Evolutionary conservation across 768 basidiomycete genomes (phyloP).

Genomic region (Lactarius hatsudake): DNA sequence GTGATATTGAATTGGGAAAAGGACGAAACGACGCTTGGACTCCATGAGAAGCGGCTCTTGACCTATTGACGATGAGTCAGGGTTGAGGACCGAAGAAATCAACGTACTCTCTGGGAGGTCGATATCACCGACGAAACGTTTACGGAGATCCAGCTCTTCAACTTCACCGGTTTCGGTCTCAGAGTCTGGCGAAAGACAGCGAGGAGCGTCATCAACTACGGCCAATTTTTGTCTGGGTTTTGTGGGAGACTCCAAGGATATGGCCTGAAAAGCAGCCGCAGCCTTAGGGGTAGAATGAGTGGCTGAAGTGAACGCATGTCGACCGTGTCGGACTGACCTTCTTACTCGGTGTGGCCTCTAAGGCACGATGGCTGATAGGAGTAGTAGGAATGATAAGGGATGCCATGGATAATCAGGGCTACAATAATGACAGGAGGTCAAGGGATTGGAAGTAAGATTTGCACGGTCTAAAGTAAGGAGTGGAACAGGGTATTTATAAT

Average conservation of each 20-base stretch:
- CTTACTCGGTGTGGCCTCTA: constrained; percentile 39
- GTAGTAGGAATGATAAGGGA: constrained; percentile 26
- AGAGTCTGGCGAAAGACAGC: constrained; percentile 25
- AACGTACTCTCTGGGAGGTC: constrained; percentile 46
- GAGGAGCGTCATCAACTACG: constrained; percentile 30
- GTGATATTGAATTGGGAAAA: constrained; percentile 91
- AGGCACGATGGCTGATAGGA: constrained; percentile 28
- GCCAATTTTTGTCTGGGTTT: constrained; percentile 29
- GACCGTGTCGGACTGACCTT: constrained; percentile 27
- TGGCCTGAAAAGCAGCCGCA: constrained; percentile 35
- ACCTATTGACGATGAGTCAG: constrained; percentile 35
- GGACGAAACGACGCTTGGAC: constrained; percentile 77
- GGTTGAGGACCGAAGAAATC: background rate
- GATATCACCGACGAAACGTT: constrained; percentile 53
- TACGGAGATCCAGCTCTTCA: constrained; percentile 14
- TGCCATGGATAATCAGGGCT: constrained; percentile 24
- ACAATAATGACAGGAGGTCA: constrained; percentile 1
- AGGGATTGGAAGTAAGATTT: constrained; percentile 8
- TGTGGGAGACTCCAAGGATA: constrained; percentile 34
- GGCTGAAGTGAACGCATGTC: background rate
- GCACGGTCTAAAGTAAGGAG: background rate
- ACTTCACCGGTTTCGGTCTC: constrained; percentile 21
- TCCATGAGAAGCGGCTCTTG: constrained; percentile 82
- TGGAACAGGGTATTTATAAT: constrained; percentile 10
- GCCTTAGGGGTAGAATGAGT: constrained; percentile 26